A percentile compares a stretch with the other conserved stretches of the same genome.
Conservation (phyloP, 1,284 basidiomycete species). For the Ustilago loliicola region DNA sequence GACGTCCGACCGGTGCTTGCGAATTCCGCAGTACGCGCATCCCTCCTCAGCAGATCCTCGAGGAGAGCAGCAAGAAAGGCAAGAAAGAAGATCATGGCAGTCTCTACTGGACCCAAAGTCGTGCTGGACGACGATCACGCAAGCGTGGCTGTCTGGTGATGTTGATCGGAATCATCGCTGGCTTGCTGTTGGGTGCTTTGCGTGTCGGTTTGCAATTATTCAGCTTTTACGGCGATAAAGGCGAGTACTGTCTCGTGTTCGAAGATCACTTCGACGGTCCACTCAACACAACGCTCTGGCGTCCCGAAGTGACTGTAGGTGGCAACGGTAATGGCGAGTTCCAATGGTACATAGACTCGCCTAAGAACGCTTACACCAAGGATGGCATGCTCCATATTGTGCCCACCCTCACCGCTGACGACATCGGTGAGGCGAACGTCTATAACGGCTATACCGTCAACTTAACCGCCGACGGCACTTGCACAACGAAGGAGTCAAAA, state of each 20-base stretch:
- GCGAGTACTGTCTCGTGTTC: conserved; percentile 30
- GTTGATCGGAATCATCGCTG: no score
- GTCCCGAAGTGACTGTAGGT: conserved; percentile 82
- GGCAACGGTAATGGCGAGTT: conserved; percentile 90
- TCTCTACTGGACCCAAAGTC: no score
- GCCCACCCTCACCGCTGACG: conserved; percentile 84
- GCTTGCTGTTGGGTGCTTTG: no score
- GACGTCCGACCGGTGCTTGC: no score
- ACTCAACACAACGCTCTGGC: conserved; percentile 73
- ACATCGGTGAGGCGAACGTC: conserved; percentile 77
- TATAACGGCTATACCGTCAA: conserved; percentile 82
- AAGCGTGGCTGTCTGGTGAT: conserved; percentile 72
- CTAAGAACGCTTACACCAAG: conserved; percentile 82
- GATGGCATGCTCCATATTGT: conserved; percentile 84
- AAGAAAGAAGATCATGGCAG: no score
- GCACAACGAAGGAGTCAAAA: no score
- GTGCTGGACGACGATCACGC: conserved; percentile 71
- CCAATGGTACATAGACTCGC: conserved; percentile 83
- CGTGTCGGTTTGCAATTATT: no score
- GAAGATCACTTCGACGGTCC: conserved; percentile 30
- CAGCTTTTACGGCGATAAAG: no score
- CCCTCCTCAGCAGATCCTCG: no score
- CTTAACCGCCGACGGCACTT: conserved; percentile 79
- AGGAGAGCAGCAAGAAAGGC: no score
- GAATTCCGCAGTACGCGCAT: no score